Conservation (phyloP, 1,139 yeast genomes). For the Pichia sp. region DNA sequence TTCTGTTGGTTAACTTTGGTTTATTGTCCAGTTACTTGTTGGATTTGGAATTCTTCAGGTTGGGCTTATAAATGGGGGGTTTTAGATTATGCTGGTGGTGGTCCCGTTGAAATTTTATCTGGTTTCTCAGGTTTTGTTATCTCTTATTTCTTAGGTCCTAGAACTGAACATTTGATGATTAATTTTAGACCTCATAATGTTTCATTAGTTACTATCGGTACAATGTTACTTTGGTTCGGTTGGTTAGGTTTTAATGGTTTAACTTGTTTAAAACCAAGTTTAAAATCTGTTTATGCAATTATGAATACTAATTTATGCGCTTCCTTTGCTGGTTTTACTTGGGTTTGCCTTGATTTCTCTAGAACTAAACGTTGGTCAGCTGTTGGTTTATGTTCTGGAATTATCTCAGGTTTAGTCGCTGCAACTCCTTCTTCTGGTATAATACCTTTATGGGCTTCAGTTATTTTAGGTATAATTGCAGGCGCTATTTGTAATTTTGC, state of each 20-base stretch:
- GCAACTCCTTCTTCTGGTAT: slow-evolving; percentile 93
- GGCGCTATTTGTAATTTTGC: slow-evolving; percentile 85
- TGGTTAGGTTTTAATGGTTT: slow-evolving; percentile 91
- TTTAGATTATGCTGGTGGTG: slow-evolving; percentile 95
- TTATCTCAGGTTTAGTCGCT: slow-evolving; percentile 91
- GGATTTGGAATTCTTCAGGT: slow-evolving; percentile 92
- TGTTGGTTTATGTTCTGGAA: slow-evolving; percentile 92
- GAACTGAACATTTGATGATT: slow-evolving; percentile 76
- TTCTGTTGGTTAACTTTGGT: slow-evolving; percentile 89
- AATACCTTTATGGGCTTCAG: slow-evolving; percentile 88
- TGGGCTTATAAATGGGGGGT: slow-evolving; percentile 94
- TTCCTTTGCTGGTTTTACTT: slow-evolving; percentile 82
- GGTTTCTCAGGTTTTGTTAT: slow-evolving; percentile 89
- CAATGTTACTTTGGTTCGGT: slow-evolving; percentile 56
- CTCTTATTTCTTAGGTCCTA: slow-evolving; percentile 72
- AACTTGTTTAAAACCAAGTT: slow-evolving; percentile 56
- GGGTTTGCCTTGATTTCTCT: slow-evolving; percentile 87
- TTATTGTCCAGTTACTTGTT: slow-evolving; percentile 86
- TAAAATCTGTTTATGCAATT: slow-evolving; percentile 73
- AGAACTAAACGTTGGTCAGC: slow-evolving; percentile 88
- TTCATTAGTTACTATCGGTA: slow-evolving; percentile 60
- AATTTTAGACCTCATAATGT: slow-evolving; percentile 95
- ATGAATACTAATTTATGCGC: slow-evolving; percentile 90
- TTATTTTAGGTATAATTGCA: slow-evolving; percentile 71
- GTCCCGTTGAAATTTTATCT: slow-evolving; percentile 88